These are phyloP conservation scores for Primulina huaijiensis DNA, from an alignment of 257 asterid species.

Conservation along the genomic window DNA sequence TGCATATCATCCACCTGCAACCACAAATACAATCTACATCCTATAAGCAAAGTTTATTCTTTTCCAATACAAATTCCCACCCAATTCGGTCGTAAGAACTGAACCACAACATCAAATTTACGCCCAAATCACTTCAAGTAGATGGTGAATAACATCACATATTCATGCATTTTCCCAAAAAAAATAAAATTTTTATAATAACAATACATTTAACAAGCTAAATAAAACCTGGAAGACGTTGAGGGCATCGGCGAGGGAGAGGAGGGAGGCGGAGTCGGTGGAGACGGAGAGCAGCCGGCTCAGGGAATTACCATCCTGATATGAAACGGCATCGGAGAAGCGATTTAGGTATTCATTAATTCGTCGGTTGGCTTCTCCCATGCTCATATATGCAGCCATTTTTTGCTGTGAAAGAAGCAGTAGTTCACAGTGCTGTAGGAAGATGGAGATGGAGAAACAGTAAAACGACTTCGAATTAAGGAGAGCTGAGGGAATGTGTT, in stretches of 20 bases:
- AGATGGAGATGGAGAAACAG: background rate
- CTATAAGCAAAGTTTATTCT: background rate
- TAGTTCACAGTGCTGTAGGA: background rate
- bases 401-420: background rate
- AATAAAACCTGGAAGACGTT: constrained; percentile 69
- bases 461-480: background rate
- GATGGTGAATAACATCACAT: background rate
- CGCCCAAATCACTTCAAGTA: background rate
- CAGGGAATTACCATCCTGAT: constrained; percentile 72
- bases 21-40: background rate
- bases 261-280: constrained; percentile 52
- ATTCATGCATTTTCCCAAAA: constrained; percentile 8
- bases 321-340: constrained; percentile 72
- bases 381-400: constrained; percentile 70
- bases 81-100: background rate
- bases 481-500: too few relatives aligned
- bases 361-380: constrained; percentile 91
- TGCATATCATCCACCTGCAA: background rate
- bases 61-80: background rate
- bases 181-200: background rate
- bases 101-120: background rate
- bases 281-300: constrained; percentile 74
- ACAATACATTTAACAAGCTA: background rate
- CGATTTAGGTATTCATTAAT: constrained; percentile 68
- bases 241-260: constrained; percentile 79